A percentile compares a stretch with the other conserved stretches of the same genome.
Conservation (phyloP, 208 protist genomes). For the Endotrypanum monterogeii region DNA sequence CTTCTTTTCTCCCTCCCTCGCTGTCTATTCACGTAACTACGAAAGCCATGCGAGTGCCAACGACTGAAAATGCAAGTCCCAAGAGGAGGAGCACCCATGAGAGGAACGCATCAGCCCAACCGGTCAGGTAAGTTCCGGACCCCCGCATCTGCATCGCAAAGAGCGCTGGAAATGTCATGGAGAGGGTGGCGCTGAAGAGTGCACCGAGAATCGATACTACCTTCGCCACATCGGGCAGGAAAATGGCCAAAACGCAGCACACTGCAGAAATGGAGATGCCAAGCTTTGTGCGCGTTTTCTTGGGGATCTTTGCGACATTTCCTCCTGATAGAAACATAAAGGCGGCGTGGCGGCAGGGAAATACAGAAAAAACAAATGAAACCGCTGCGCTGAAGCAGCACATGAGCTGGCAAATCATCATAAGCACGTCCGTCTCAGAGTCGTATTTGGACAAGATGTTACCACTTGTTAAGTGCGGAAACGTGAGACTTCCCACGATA, state of each 20-base stretch:
- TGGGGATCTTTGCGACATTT: conserved; percentile 54
- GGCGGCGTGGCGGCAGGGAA: conserved; percentile 63
- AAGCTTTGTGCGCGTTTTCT: conserved; percentile 49
- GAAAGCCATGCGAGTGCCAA: conserved; percentile 61
- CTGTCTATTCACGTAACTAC: conserved; percentile 25
- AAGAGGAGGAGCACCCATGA: conserved; percentile 47
- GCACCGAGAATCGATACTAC: conserved; percentile 69
- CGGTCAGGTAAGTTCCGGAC: conserved; percentile 61
- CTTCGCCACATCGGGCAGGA: conserved; percentile 66
- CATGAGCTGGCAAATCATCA: conserved; percentile 65
- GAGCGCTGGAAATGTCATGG: conserved; percentile 76
- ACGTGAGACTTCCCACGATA: conserved; percentile 66
- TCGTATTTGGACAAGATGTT: conserved; percentile 77
- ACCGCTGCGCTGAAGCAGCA: conserved; percentile 78
- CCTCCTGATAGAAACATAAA: conserved; percentile 76
- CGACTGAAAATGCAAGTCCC: conserved; percentile 54
- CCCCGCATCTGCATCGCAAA: conserved; percentile 73
- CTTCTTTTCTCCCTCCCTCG: not conserved
- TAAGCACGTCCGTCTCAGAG: conserved; percentile 51
- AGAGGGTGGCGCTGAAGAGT: conserved; percentile 76
- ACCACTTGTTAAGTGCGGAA: conserved; percentile 53
- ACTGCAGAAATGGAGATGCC: conserved; percentile 41
- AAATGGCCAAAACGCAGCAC: conserved; percentile 53
- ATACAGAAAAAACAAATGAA: conserved; percentile 79
- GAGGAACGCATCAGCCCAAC: conserved; percentile 42